A percentile compares a stretch with the other conserved stretches of the same genome.
phyloP scores from a whole-genome alignment of 2,329 filamentous ascomycete species.

The Claviceps sp. region DNA sequence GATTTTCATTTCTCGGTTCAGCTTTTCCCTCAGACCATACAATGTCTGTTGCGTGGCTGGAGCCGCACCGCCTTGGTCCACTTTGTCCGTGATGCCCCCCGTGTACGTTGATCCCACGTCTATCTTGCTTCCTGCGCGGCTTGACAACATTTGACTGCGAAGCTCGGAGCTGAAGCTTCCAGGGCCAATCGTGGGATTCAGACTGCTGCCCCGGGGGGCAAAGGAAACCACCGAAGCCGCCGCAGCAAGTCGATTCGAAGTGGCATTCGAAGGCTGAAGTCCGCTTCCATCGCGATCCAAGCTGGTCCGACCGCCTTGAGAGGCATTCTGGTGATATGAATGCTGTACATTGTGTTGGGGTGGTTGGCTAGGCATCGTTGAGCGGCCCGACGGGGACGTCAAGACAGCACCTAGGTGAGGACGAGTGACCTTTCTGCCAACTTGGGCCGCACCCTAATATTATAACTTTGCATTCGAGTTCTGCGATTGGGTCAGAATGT shows the following conservation, averaged over 20 bases:
- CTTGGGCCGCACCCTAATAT: slow-evolving; percentile 24
- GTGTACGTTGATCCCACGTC: slow-evolving; percentile 23
- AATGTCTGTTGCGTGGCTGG: slow-evolving; percentile 58
- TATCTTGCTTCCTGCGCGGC: slow-evolving; percentile 22
- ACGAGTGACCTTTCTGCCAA: slow-evolving; percentile 22
- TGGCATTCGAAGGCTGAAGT: slow-evolving; percentile 37
- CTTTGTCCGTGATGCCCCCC: slow-evolving; percentile 35
- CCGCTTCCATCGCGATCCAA: slow-evolving; percentile 40
- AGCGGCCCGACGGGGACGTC: slow-evolving; percentile 16
- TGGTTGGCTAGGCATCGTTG: slow-evolving; percentile 18
- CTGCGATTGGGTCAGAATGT: slow-evolving; percentile 4
- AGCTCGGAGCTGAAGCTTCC: slow-evolving; percentile 87
- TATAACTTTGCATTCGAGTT: slow-evolving; percentile 24
- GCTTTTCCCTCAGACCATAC: slow-evolving; percentile 62
- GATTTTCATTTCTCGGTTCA: slow-evolving; percentile 95
- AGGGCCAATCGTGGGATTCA: slow-evolving; percentile 56
- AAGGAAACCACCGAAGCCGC: slow-evolving; percentile 46
- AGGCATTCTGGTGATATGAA: slow-evolving; percentile 15
- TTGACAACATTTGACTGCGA: slow-evolving; percentile 48
- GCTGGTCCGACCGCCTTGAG: slow-evolving; percentile 27
- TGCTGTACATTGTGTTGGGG: slow-evolving; percentile 24
- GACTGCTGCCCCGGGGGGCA: slow-evolving; percentile 52
- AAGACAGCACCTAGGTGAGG: slow-evolving; percentile 21
- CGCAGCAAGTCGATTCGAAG: slow-evolving; percentile 32
- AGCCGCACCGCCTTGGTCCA: slow-evolving; percentile 48